Base-by-base conservation (phyloP, 352 stramenopile genomes). In the Paralagenidium karlingii region DNA sequence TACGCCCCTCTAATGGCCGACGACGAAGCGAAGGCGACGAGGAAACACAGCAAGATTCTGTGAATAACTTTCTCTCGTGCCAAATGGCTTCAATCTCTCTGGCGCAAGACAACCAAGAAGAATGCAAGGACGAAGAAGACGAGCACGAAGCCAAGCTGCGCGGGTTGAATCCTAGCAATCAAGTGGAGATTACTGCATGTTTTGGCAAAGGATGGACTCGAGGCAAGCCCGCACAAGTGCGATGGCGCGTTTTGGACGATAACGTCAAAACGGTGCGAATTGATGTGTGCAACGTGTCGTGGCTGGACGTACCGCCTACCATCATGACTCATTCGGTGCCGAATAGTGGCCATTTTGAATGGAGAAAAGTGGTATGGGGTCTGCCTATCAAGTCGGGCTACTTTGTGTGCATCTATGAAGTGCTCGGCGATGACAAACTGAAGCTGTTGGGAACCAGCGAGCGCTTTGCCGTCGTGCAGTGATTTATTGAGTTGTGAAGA, bases 371-470 rank as follows among this genome's bases (percentile, higher is more conserved):
- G 38, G 81, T 85, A 34, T 91, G 77, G 77, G 77, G 77, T 42
- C 78, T 91, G 71, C 77, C 77, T 11, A 91, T 87, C 45, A 68
- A 59, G 27, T 69, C 82, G 38, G 71, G 69, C 45, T 91, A 91
- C 60, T 91, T 83, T 60, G 62, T 91, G 40, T 88, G 88, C 58
- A 81, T 88, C 55, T 91, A 88, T 60, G 75, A 82, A 53, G 69
- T 74, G 34, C 52, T 75, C 45, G 53, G 58, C 38, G 15, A 20
- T 5, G 56, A 65, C 33, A 49, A 62, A 29, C 43, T 74, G 31
- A 43, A 64, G 47, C 46, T 86, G 46, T 55, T 86, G 26, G 68
- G 68, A 9, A 56, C 64, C 48, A 86, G 71, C 39, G 71, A 86
- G 51, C 64, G 59, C 39, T 86, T 86, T 44, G 66, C 68, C 15